phyloP scores from a whole-genome alignment of 1,284 basidiomycete genomes.

The Ceratorhiza oryzae-sativae region DNA sequence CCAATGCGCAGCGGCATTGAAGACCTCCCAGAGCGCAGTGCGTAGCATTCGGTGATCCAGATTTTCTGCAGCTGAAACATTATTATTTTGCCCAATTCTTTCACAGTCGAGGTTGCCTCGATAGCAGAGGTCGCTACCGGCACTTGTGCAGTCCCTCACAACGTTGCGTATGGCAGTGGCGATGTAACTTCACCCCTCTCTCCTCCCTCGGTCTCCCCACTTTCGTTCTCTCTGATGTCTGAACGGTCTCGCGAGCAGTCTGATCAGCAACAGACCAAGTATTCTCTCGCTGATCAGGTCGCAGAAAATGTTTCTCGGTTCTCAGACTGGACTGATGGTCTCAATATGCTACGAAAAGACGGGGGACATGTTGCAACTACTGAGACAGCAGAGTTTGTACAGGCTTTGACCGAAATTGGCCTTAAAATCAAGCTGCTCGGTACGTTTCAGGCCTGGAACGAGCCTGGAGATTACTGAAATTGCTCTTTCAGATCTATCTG shows the following conservation, averaged over 20 bases:
- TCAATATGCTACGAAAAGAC: constrained; percentile 85
- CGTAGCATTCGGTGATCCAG: constrained; percentile 43
- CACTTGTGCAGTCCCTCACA: constrained; percentile 76
- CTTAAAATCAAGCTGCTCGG: constrained; percentile 91
- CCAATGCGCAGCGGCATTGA: constrained; percentile 81
- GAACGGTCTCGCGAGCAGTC: constrained; percentile 57
- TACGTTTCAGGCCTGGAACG: constrained; percentile 54
- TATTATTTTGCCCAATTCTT: not conserved
- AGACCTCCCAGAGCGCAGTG: constrained; percentile 80
- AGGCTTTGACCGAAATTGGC: constrained; percentile 89
- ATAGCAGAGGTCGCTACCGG: constrained; percentile 80
- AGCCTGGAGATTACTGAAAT: not conserved
- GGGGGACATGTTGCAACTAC: constrained; percentile 81
- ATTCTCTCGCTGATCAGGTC: constrained; percentile 82
- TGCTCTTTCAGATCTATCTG: constrained; percentile 73
- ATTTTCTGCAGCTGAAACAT: not conserved
- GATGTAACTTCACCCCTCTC: constrained; percentile 55
- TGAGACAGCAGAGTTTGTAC: constrained; percentile 85
- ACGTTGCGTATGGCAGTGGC: constrained; percentile 53
- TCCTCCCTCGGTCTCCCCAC: constrained; percentile 60
- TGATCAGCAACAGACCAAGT: constrained; percentile 22
- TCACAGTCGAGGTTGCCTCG: constrained; percentile 70
- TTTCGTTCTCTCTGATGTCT: constrained; percentile 81
- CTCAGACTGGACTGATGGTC: constrained; percentile 96
- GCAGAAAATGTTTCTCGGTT: constrained; percentile 85